Base-by-base conservation (phyloP, 345 rosid genomes). In the Physaria fendleri region DNA sequence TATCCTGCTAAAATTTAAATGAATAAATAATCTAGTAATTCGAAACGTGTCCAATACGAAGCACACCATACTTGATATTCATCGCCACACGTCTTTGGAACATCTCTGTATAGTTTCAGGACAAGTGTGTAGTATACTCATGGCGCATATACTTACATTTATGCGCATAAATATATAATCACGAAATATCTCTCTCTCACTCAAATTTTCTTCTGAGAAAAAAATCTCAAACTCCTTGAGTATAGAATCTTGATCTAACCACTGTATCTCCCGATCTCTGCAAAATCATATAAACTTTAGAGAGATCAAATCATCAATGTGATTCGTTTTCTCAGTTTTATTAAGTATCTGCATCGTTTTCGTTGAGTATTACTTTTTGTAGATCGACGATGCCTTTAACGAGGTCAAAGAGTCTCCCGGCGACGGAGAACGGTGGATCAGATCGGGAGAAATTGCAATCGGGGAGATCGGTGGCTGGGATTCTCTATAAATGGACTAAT, bases 401-500 rank as follows among this genome's bases (percentile, higher is more conserved):
- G 8, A 68, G 95, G 27, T 75, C 89, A 12, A 79, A 73, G 72
- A 89, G 94, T 59, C 62, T 83, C 52, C 96, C 94, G 46, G 78
- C 80, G n/a, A 74, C 78, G 33, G 73, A 54, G 52, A 58, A 69
- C 42, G 56, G 48, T 30, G 88, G 77, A 78, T 82, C 85, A 56
- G 77, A 77, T 41, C 57, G 48, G 34, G 52, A 65, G 50, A 59
- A 65, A 6, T 15, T 43, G 0, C 16, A 21, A 21, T 18, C 55
- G 1, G 62, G 55, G 66, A 85, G 90, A 78, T 85, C 85, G 10
- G 92, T 93, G 2, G 97, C 96, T 44, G 99, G 99, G 46, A 76
- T 87, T 7, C 76, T 93, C 30, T 75, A 83, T 45, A 93, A 93
- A 77, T 93, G 99, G 99, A 93, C 99, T 3, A 93, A 93, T 75